Conservation (phyloP, 257 asterid species). For the Solanum commersonii region DNA sequence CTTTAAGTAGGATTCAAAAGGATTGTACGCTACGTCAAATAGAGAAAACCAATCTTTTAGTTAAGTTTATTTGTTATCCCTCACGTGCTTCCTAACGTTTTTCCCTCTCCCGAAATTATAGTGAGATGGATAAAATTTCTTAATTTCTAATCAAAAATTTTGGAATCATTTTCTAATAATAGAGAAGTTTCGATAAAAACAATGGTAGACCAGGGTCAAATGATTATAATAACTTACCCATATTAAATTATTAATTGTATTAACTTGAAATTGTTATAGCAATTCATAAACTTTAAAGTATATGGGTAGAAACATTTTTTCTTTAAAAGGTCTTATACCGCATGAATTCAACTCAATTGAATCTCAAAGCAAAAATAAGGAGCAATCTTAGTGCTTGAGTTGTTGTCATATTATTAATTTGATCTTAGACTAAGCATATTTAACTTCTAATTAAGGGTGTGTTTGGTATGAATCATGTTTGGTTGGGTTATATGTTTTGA, state of each 20-base stretch:
- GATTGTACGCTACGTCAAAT: neutral
- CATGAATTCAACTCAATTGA: neutral
- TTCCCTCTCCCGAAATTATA: accelerated
- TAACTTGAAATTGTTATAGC: too few relatives aligned
- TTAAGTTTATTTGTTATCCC: neutral
- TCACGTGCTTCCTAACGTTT: neutral
- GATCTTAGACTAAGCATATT: neutral
- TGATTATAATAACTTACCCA: too few relatives aligned
- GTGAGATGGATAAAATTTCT: neutral
- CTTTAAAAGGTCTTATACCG: neutral
- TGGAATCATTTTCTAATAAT: too few relatives aligned
- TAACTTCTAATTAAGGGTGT: neutral
- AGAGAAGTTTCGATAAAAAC: neutral
- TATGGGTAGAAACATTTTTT: too few relatives aligned
- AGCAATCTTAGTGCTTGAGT: neutral
- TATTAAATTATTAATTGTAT: too few relatives aligned
- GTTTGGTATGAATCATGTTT: too few relatives aligned
- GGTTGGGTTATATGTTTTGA: too few relatives aligned
- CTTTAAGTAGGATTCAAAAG: neutral
- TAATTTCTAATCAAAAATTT: accelerated
- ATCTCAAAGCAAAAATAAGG: neutral
- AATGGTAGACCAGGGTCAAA: neutral
- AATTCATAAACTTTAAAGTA: too few relatives aligned
- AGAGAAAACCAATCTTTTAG: neutral
- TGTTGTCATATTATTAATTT: neutral